A percentile compares a stretch with the other conserved stretches of the same genome.
These are phyloP conservation scores for Sordariomycetes sp. DNA, from an alignment of 2,329 filamentous ascomycete genomes.

Conservation along the genomic window DNA sequence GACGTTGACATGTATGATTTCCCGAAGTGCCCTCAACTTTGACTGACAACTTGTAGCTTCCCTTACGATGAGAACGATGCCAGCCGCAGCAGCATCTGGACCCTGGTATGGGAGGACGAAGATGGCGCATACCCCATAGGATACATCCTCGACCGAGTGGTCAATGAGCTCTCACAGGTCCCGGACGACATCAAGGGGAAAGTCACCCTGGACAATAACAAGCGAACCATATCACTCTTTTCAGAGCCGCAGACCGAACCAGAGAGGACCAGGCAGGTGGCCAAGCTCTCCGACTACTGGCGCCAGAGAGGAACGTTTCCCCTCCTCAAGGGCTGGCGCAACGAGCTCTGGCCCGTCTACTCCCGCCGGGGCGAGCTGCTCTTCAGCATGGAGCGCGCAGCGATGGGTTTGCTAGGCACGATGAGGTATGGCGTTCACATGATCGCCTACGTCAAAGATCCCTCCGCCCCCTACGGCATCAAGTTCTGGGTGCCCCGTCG, in stretches of 20 bases:
- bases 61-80: too few species aligned
- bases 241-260: conserved; percentile 44
- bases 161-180: conserved; percentile 36
- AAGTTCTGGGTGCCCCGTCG: conserved; percentile 80
- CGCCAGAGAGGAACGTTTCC: conserved; percentile 62
- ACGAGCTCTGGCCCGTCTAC: conserved; percentile 75
- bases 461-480: conserved; percentile 40
- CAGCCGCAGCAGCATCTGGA: conserved; percentile 54
- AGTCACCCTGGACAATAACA: conserved; percentile 49
- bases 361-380: conserved; percentile 52
- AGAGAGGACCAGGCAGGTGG: conserved; percentile 49
- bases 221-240: conserved; percentile 56
- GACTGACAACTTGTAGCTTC: too few species aligned
- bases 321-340: conserved; percentile 68
- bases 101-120: conserved; percentile 52
- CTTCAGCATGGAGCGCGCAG: conserved; percentile 70
- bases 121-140: conserved; percentile 58
- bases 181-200: conserved; percentile 43
- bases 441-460: conserved; percentile 55
- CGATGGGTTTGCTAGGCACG: conserved; percentile 64
- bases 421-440: conserved; percentile 76
- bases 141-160: conserved; percentile 43
- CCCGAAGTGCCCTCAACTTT: background rate
- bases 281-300: conserved; percentile 56
- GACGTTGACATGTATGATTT: conserved; percentile 43